These are phyloP conservation scores for Tripidium arundinaceum DNA, from an alignment of 202 grass and related monocot genomes.

Conservation along the genomic window DNA sequence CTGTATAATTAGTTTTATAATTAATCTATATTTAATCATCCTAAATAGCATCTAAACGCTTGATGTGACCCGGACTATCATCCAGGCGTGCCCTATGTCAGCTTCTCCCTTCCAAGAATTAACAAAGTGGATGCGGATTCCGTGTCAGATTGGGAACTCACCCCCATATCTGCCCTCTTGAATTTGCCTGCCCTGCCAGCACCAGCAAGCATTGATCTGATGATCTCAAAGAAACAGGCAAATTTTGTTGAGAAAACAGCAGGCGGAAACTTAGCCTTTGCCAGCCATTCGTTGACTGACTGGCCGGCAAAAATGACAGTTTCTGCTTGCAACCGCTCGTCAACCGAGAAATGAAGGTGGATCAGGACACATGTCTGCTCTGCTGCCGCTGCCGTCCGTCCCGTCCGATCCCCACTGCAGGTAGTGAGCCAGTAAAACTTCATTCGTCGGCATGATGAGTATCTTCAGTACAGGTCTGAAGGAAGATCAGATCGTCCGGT, in stretches of 20 bases:
- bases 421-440: not conserved
- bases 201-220: not conserved
- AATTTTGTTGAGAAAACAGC: not conserved
- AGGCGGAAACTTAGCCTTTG: not conserved
- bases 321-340: not conserved
- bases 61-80: too few relatives aligned
- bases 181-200: not conserved
- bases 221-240: not conserved
- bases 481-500: too few relatives aligned
- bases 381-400: too few relatives aligned
- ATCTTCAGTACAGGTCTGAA: conserved; percentile 17
- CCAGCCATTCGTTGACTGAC: not conserved
- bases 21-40: too few relatives aligned
- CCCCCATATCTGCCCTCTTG: not conserved
- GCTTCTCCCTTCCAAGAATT: too few relatives aligned
- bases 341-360: not conserved
- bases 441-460: conserved; percentile 7
- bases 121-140: conserved; percentile 5
- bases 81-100: too few relatives aligned
- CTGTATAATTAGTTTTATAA: too few relatives aligned
- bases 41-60: too few relatives aligned
- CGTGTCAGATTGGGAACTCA: conserved; percentile 18
- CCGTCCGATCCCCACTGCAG: not conserved
- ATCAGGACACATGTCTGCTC: not conserved
- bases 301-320: not conserved